Base-by-base conservation (phyloP, 140 eudicot genomes). In the Bidens hawaiensis region DNA sequence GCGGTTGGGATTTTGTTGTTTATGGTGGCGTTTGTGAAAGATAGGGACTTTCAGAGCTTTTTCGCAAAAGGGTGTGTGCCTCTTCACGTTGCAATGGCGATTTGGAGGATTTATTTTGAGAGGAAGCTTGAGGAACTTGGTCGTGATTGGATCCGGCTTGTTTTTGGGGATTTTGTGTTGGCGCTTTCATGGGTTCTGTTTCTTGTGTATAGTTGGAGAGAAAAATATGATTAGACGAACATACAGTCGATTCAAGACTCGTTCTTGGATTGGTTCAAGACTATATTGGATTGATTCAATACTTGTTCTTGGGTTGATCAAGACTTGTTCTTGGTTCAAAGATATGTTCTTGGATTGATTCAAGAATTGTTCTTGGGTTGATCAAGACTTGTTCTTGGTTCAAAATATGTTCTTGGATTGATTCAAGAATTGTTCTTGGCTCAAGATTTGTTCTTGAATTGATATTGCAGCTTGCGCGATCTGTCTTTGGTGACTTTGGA, bases 21-120 rank as follows among this genome's bases (percentile, higher is more conserved):
- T 62, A 91, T 91, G 99, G 95, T 88, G 74, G 96, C 95, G 27
- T 91, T 91, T 79, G 93, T 91, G 19, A 87, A 87, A 33, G 99
- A 91, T 67, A 82, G 82, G 48, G 86, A 87, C 48, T 88, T 91
- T 70, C 96, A 91, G 63, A 74, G 85, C 71, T 88, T 85, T 66
- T 91, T 91, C 46, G 95, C 99, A 0, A 88, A 76, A 67, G 99
- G 99, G 22, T 87, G 99, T 76, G 96, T 91, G 68, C 83, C 88
- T 60, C 85, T 91, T 50, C 99, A 91, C 78, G 64, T 87, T 19
- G 80, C 91, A 0, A 81, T 83, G 96, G 99, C 96, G 1, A 67
- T 85, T 43, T 91, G 96, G 96, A 87, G 99, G 52, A 75, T 87
- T 53, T 78, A 73, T 72, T 91, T 91, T 72, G 99, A 80, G 79